phyloP scores from a whole-genome alignment of 495 filamentous ascomycete genomes.

The Penicillium mononematosum region DNA sequence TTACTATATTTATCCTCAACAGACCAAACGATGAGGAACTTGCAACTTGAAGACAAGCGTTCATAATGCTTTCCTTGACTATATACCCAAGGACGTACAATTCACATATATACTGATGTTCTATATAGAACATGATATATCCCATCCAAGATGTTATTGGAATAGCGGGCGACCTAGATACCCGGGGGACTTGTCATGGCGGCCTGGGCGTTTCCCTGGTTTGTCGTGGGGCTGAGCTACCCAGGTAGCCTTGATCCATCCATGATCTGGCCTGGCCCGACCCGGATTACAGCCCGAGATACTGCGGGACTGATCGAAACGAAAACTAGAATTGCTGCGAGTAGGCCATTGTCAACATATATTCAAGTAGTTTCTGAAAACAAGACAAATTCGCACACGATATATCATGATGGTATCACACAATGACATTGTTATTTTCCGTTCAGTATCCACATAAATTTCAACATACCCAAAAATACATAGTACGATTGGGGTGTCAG shows the following conservation, averaged over 20 bases:
- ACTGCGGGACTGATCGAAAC: not conserved
- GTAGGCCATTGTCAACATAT: not conserved
- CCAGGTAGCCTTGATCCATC: not conserved
- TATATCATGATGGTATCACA: not conserved
- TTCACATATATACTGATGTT: too few relatives aligned
- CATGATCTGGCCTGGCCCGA: not conserved
- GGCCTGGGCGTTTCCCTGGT: too few relatives aligned
- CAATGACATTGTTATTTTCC: not conserved
- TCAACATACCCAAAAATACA: conserved; percentile 12
- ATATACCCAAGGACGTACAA: too few relatives aligned
- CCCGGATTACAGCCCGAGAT: not conserved
- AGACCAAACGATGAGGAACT: too few relatives aligned
- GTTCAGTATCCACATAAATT: conserved; percentile 12
- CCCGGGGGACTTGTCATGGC: too few relatives aligned
- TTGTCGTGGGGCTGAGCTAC: too few relatives aligned
- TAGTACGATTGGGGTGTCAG: conserved; percentile 9
- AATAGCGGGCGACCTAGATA: too few relatives aligned
- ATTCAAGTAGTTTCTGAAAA: not conserved
- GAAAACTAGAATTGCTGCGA: not conserved
- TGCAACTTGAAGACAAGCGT: too few relatives aligned
- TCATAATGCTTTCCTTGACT: too few relatives aligned
- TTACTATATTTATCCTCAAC: too few relatives aligned
- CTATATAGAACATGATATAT: not conserved
- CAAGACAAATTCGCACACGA: not conserved
- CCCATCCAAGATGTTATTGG: too few relatives aligned